Base-by-base conservation (phyloP, 257 asterid species). In the Ophiorrhiza pumila region DNA sequence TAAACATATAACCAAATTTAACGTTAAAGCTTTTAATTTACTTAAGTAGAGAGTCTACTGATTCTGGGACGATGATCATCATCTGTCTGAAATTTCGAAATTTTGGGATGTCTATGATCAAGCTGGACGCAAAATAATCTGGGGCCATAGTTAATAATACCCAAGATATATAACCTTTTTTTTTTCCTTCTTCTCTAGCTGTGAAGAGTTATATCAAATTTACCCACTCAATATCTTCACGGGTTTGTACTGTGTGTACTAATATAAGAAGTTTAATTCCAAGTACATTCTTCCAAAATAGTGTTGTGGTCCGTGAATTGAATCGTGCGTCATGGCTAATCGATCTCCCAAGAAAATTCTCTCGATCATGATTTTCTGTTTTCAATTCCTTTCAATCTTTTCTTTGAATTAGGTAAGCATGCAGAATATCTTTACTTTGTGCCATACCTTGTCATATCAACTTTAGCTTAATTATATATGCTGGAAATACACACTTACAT, bases 1-100 rank as follows among this genome's bases (percentile, higher is more conserved):
- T n/a, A n/a, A n/a, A n/a, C n/a, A n/a, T n/a, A n/a, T n/a, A n/a
- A n/a, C n/a, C n/a, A n/a, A n/a, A n/a, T n/a, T n/a, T n/a, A n/a
- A n/a, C n/a, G n/a, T n/a, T n/a, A n/a, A n/a, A n/a, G n/a, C n/a
- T n/a, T n/a, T n/a, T n/a, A n/a, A n/a, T n/a, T n/a, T n/a, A n/a
- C n/a, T n/a, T n/a, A n/a, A n/a, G n/a, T n/a, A n/a, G n/a, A n/a
- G 13, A 56, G 66, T 71, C 56, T 56, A 71, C 56, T 32, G 13
- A 45, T 31, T 70, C 2, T 14, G 56, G 65, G 6, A 34, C 20
- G n/a, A 5, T 32, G 18, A 32, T 23, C 47, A 52, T 12, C 1
- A 9, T n/a, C 61, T n/a, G 27, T 69, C 39, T 32, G 9, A n/a
- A 35, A 2, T 69, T 35, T 15, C 47, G 18, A 69, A 34, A 34